Evolutionary conservation across 1,139 yeast genomes (phyloP).

Genomic region (Blastobotrys buckinghamii): DNA sequence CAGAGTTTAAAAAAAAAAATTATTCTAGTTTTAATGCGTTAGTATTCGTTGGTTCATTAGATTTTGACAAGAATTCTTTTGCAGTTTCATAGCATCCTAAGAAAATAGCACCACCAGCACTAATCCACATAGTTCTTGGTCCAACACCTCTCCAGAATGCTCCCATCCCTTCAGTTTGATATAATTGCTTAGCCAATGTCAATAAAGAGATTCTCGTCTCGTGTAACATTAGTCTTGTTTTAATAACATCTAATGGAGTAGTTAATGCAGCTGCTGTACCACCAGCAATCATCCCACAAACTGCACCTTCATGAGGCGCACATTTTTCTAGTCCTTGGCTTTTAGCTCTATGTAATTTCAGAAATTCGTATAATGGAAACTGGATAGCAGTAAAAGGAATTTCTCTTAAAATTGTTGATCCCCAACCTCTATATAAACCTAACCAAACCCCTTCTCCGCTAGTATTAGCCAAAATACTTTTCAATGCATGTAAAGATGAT

Average conservation of each 20-base stretch:
- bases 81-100: constrained; percentile 88
- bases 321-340: constrained; percentile 37
- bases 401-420: constrained; percentile 85
- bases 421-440: constrained; percentile 91
- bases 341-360: constrained; percentile 54
- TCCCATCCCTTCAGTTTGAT: constrained; percentile 56
- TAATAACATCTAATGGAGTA: constrained; percentile 88
- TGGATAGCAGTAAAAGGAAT: constrained; percentile 94
- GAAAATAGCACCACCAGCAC: constrained; percentile 97
- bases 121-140: constrained; percentile 94
- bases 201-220: constrained; percentile 45
- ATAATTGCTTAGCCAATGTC: constrained; percentile 35
- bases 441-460: constrained; percentile 71
- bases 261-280: constrained; percentile 92
- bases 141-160: constrained; percentile 83
- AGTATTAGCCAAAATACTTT: constrained; percentile 49
- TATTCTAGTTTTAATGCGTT: neutral
- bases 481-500: constrained; percentile 62
- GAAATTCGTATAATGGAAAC: constrained; percentile 83
- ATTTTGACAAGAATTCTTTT: constrained; percentile 26
- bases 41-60: neutral
- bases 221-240: constrained; percentile 83
- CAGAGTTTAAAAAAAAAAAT: neutral
- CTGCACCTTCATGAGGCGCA: constrained; percentile 72
- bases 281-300: constrained; percentile 93